Evolutionary conservation across 2,329 filamentous ascomycete species (phyloP), one percentile per base, ranked within the genome.

Genomic region (Malbranchea zuffiana): DNA sequence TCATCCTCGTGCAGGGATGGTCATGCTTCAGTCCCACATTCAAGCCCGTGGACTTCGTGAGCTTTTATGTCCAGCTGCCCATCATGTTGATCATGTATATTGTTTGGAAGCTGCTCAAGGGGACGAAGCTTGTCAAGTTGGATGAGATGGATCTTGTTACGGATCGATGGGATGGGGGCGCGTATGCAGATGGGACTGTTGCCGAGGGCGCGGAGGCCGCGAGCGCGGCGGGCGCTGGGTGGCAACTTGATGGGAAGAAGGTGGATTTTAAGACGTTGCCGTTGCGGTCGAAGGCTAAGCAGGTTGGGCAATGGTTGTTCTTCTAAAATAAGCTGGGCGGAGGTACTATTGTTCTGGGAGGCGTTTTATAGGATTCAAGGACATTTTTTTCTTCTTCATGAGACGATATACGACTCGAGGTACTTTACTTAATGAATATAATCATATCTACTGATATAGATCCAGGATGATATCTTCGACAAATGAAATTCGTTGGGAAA

Each of bases 1-100:
- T 81, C 6, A 69, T 80, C 3, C 61, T 80, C 1, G 66, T 78
- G 0, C 76, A 80, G 46, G 76, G 77, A 2, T 80, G 60, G 59
- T 50, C 50, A 12, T 73, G 67, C 37, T 80, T 80, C 56, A 75
- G 68, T 27, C 74, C 73, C 3, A 54, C 43, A 2, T 80, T 80
- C 48, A 62, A 65, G 32, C 61, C 57, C 2, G 72, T 78, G 8
- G 66, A 70, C 48, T 80, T 80, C 47, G 71, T 80, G 31, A 76
- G 71, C 41, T 74, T 66, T 44, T 79, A 80, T 47, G 66, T 80
- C 24, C 73, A 79, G 54, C 54, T 80, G 16, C 71, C 74, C 0
- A 47, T 80, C 40, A 75, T 80, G 66, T 44, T 71, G 11, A 51
- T 69, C 10, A 69, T 74, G 56, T 69, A 65, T 45, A 23, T 74